Percentiles rank a stretch among this genome's conserved stretches.
These are phyloP conservation scores for Xanthoconium purpureum DNA, from an alignment of 768 basidiomycete species.

Conservation along the genomic window DNA sequence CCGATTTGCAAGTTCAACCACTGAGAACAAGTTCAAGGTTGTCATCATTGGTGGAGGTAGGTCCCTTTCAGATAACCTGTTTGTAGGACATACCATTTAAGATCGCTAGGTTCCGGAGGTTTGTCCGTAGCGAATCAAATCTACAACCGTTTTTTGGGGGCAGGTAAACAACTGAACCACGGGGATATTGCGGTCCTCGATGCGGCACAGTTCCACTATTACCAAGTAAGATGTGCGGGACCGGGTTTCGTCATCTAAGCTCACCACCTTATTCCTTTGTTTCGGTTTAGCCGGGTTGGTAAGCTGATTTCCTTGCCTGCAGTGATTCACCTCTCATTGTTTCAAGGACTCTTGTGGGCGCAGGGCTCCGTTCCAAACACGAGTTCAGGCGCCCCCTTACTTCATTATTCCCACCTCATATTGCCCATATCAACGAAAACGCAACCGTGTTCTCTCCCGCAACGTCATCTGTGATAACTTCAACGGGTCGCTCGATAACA, in stretches of 20 bases:
- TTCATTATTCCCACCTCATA: slow-evolving; percentile 70
- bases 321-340: slow-evolving; percentile 1
- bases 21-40: slow-evolving; percentile 68
- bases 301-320: slow-evolving; percentile 17
- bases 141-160: slow-evolving; percentile 70
- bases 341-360: slow-evolving; percentile 83
- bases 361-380: slow-evolving; percentile 75
- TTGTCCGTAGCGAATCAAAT: slow-evolving; percentile 85
- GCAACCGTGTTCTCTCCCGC: slow-evolving; percentile 74
- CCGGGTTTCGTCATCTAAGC: not conserved
- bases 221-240: slow-evolving; percentile 53
- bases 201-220: slow-evolving; percentile 77
- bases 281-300: slow-evolving; percentile 81
- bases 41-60: slow-evolving; percentile 85
- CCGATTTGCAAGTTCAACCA: slow-evolving; percentile 24
- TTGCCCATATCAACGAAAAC: slow-evolving; percentile 67
- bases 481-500: slow-evolving; percentile 61
- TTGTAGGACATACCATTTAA: slow-evolving; percentile 3
- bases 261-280: not conserved
- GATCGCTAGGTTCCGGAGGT: slow-evolving; percentile 67
- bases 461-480: slow-evolving; percentile 69
- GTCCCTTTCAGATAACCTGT: slow-evolving; percentile 15
- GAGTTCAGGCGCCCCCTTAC: slow-evolving; percentile 63
- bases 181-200: slow-evolving; percentile 89
- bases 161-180: slow-evolving; percentile 60